Evolutionary conservation across 1,284 basidiomycete genomes (phyloP).

Genomic region (Naganishia liquefaciens): DNA sequence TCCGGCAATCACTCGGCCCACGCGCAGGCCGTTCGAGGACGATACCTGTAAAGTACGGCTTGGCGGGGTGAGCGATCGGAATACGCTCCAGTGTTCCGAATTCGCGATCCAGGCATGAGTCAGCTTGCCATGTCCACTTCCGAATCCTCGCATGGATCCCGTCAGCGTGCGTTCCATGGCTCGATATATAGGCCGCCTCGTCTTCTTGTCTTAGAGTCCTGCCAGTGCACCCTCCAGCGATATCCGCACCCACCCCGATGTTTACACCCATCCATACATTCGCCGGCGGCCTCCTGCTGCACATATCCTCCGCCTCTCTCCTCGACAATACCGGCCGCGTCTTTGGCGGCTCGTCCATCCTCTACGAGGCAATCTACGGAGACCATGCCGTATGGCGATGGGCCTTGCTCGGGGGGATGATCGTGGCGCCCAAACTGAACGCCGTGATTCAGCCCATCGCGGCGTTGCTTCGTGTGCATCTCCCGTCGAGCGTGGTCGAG

Average conservation of each 20-base stretch:
- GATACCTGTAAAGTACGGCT: too few relatives aligned
- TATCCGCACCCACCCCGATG: conserved; percentile 1
- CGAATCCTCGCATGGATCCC: too few relatives aligned
- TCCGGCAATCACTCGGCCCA: too few relatives aligned
- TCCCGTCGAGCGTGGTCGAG: conserved; percentile 42
- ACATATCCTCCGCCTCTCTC: conserved; percentile 61
- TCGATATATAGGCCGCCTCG: conserved; percentile 1
- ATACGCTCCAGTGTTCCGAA: not conserved
- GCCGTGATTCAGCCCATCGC: conserved; percentile 37
- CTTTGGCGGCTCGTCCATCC: conserved; percentile 66
- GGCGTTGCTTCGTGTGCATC: conserved; percentile 48
- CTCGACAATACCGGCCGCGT: conserved; percentile 63
- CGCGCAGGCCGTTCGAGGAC: too few relatives aligned
- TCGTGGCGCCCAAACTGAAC: conserved; percentile 42
- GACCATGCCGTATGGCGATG: conserved; percentile 53
- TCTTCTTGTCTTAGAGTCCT: too few relatives aligned
- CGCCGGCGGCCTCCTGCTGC: conserved; percentile 63
- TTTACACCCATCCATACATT: conserved; percentile 63
- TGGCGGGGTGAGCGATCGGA: not conserved
- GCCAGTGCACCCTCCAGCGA: not conserved
- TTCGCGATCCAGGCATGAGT: conserved; percentile 16
- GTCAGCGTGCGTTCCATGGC: too few relatives aligned
- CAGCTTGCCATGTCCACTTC: not conserved
- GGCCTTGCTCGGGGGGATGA: conserved; percentile 44
- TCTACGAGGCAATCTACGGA: conserved; percentile 62